These are phyloP conservation scores for Serendipita vermifera DNA, from an alignment of 768 basidiomycete species.

Conservation along the genomic window DNA sequence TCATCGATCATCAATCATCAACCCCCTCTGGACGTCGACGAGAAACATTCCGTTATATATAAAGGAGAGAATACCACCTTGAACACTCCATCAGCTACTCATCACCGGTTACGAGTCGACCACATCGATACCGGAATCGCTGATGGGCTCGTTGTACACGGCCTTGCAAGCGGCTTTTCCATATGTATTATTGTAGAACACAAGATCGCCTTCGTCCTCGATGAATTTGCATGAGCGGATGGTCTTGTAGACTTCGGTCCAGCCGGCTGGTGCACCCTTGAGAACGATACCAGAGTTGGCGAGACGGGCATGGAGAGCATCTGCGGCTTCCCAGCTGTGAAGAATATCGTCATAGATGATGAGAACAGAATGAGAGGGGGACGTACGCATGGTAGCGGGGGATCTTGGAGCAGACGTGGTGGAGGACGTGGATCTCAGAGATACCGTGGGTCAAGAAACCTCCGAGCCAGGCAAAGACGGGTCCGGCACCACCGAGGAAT, in stretches of 20 bases:
- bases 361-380: background rate
- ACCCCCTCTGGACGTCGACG: no score
- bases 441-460: constrained; percentile 80
- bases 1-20: no score
- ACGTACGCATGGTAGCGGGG: constrained; percentile 81
- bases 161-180: constrained; percentile 65
- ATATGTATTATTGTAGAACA: constrained; percentile 81
- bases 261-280: constrained; percentile 61
- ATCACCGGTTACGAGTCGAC: constrained; percentile 4
- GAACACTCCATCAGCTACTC: no score
- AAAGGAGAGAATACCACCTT: no score
- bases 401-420: constrained; percentile 91
- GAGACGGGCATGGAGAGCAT: constrained; percentile 67
- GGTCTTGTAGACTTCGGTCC: constrained; percentile 69
- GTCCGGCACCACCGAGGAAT: constrained; percentile 65
- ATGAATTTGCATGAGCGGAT: constrained; percentile 82
- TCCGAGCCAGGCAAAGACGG: constrained; percentile 74
- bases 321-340: constrained; percentile 75
- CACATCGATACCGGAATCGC: constrained; percentile 57
- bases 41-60: no score
- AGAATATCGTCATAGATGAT: background rate
- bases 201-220: constrained; percentile 81
- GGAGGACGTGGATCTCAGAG: constrained; percentile 84
- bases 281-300: constrained; percentile 46
- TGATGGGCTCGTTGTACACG: constrained; percentile 45